phyloP scores from a whole-genome alignment of 176 grass and related monocot species.

The Aegilops tauschii region DNA sequence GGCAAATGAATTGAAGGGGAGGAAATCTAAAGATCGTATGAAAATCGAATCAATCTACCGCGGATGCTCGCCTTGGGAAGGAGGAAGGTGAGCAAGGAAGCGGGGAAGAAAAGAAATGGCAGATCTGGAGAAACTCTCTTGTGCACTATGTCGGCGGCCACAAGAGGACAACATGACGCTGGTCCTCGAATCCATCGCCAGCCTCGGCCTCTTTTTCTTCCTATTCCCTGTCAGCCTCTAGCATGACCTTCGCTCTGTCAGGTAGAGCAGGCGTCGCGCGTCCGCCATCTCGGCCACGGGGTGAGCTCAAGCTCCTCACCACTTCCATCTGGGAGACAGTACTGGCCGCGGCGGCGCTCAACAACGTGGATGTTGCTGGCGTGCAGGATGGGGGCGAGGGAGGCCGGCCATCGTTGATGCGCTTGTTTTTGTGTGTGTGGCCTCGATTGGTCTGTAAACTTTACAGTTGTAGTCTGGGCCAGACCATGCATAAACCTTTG shows the following conservation, averaged over 20 bases:
- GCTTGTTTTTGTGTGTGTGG: too few species aligned
- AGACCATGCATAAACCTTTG: too few species aligned
- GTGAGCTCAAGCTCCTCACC: slow-evolving; percentile 72
- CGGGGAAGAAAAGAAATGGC: too few species aligned
- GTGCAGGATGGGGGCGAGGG: slow-evolving; percentile 51
- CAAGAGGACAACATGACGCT: slow-evolving; percentile 5
- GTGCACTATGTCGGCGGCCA: too few species aligned
- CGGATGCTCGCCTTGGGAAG: too few species aligned
- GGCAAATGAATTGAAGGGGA: too few species aligned
- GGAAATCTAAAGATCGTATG: too few species aligned
- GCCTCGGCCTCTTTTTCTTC: slow-evolving; percentile 84
- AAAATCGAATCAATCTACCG: too few species aligned
- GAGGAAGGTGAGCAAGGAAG: too few species aligned
- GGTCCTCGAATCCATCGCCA: slow-evolving; percentile 69
- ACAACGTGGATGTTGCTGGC: slow-evolving; percentile 77
- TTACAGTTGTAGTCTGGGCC: too few species aligned
- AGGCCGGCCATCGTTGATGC: slow-evolving; percentile 1
- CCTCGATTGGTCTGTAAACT: too few species aligned
- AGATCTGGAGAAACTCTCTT: too few species aligned
- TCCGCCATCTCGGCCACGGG: slow-evolving; percentile 60
- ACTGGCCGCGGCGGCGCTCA: slow-evolving; percentile 61
- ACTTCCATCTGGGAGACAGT: slow-evolving; percentile 61
- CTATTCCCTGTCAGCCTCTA: slow-evolving; percentile 82
- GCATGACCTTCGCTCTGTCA: slow-evolving; percentile 69
- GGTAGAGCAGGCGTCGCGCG: slow-evolving; percentile 44